These are phyloP conservation scores for Uronychia binucleata DNA, from an alignment of 73 alveolate genomes.

Conservation along the genomic window DNA sequence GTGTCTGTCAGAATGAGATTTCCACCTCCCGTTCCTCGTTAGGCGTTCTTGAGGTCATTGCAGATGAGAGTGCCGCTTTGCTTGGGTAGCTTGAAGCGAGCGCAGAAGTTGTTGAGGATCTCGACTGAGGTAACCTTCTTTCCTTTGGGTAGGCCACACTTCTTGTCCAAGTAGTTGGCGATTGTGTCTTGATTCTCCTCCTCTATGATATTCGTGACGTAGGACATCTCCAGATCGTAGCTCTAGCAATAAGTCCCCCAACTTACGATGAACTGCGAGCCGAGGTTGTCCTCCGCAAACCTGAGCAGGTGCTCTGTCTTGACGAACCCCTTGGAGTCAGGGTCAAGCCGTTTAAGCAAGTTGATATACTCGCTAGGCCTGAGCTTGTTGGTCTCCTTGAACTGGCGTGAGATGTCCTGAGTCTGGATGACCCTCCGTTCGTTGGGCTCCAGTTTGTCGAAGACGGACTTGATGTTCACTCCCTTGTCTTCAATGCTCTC, in stretches of 20 bases:
- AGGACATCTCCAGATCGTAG: constrained; percentile 17
- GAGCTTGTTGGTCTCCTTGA: neutral
- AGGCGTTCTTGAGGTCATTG: neutral
- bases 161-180: neutral
- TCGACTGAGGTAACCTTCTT: constrained; percentile 21
- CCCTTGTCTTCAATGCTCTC: neutral
- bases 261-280: constrained; percentile 6
- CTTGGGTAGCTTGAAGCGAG: constrained; percentile 19
- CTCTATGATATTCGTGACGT: constrained; percentile 35
- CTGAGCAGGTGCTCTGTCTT: neutral
- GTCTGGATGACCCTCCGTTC: neutral
- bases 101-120: constrained; percentile 16
- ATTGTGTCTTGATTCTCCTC: constrained; percentile 14
- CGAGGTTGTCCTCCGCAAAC: neutral
- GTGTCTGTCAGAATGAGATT: too few relatives aligned
- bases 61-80: constrained; percentile 17
- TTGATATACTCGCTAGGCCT: neutral
- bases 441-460: neutral
- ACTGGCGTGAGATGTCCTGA: neutral
- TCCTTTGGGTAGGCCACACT: neutral
- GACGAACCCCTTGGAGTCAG: neutral
- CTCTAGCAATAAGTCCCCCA: neutral
- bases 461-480: neutral
- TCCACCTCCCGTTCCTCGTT: too few relatives aligned
- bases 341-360: neutral